A percentile compares a stretch with the other conserved stretches of the same genome.
Evolutionary conservation across 768 basidiomycete species (phyloP).

Genomic region (Pulveroboletus sp.): DNA sequence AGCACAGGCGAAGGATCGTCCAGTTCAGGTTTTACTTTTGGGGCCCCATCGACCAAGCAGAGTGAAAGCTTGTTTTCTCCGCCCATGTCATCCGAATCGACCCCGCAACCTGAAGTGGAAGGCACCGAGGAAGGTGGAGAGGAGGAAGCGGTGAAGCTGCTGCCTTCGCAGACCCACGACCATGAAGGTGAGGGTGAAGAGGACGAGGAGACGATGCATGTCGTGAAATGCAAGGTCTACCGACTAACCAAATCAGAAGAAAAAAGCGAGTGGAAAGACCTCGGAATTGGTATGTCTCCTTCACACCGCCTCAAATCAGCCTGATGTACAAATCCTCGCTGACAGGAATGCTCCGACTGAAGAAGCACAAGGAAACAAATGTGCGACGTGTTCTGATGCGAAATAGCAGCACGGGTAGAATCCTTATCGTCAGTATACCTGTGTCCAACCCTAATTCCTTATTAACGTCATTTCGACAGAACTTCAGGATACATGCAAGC

Average conservation of each 20-base stretch:
- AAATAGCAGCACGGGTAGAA: constrained; percentile 71
- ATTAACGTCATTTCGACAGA: constrained; percentile 41
- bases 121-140: constrained; percentile 27
- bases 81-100: constrained; percentile 27
- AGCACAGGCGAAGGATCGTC: constrained; percentile 19
- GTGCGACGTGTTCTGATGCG: constrained; percentile 62
- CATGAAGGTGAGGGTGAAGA: constrained; percentile 80
- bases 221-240: constrained; percentile 58
- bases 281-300: constrained; percentile 57
- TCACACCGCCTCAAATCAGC: not conserved
- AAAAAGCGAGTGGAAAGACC: constrained; percentile 53
- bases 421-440: constrained; percentile 57
- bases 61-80: constrained; percentile 27
- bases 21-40: constrained; percentile 24
- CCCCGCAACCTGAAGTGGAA: constrained; percentile 27
- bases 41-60: constrained; percentile 17
- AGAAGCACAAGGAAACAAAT: constrained; percentile 64
- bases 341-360: constrained; percentile 64
- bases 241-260: constrained; percentile 51
- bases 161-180: constrained; percentile 44
- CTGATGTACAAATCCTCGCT: not conserved
- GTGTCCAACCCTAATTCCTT: not conserved
- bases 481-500: constrained; percentile 63
- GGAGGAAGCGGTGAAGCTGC: constrained; percentile 24
- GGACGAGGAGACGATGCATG: constrained; percentile 64